Percentiles rank a stretch among this genome's conserved stretches.
Evolutionary conservation across 148 eudicot species (phyloP).

Genomic region (Fagopyrum tataricum): DNA sequence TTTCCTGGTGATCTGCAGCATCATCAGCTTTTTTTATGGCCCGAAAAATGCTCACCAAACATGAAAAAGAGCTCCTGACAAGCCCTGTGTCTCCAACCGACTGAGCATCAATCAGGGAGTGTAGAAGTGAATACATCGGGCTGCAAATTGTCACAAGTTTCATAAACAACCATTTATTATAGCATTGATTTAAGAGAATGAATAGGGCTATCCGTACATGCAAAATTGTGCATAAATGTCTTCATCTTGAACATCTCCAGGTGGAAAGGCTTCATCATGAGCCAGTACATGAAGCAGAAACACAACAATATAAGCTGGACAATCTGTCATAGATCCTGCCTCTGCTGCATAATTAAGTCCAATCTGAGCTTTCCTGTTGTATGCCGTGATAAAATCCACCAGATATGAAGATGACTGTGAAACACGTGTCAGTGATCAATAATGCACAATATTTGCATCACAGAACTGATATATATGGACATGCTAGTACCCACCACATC

Average conservation of each 20-base stretch:
- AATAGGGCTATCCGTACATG: conserved; percentile 33
- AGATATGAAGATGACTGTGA: conserved; percentile 56
- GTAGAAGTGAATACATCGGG: conserved; percentile 52
- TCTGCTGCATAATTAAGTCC: conserved; percentile 25
- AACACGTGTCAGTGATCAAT: conserved; percentile 16
- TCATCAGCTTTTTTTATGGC: conserved; percentile 86
- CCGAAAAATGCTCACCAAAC: conserved; percentile 48
- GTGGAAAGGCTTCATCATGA: conserved; percentile 63
- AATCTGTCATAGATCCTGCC: conserved; percentile 33
- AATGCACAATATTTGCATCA: conserved; percentile 12
- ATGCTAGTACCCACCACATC: conserved; percentile 38
- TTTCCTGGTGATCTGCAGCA: conserved; percentile 49
- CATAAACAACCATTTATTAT: not conserved
- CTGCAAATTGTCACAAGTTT: conserved; percentile 35
- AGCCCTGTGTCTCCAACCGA: conserved; percentile 31
- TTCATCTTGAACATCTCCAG: conserved; percentile 44
- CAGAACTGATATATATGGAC: conserved; percentile 12
- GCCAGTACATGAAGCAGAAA: conserved; percentile 85
- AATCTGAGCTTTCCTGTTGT: conserved; percentile 29
- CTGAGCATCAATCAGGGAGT: conserved; percentile 42
- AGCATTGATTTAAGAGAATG: not conserved
- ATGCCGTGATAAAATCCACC: conserved; percentile 53
- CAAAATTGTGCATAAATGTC: conserved; percentile 40
- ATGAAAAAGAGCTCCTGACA: conserved; percentile 31
- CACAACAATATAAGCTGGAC: conserved; percentile 66